These are phyloP conservation scores for Syzygium oleosum DNA, from an alignment of 345 rosid genomes.

Conservation along the genomic window DNA sequence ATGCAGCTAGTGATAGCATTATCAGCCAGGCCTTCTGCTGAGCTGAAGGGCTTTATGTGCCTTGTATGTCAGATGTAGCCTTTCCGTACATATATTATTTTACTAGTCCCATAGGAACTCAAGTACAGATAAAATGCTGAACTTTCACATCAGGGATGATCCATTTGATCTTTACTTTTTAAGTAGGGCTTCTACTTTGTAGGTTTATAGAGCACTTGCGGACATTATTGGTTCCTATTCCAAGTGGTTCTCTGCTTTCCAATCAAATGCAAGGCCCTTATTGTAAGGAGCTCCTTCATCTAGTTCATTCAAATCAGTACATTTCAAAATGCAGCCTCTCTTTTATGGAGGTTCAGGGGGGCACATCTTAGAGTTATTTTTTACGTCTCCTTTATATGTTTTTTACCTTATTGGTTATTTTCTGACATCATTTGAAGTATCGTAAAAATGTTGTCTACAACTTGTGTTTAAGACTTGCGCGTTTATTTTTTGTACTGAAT, in stretches of 20 bases:
- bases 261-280: slow-evolving; percentile 53
- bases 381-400: not conserved
- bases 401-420: not conserved
- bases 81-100: not conserved
- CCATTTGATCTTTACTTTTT: not conserved
- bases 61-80: slow-evolving; percentile 47
- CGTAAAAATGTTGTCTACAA: not conserved
- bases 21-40: slow-evolving; percentile 43
- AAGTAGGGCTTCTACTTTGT: slow-evolving; percentile 16
- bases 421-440: not conserved
- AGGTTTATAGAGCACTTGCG: slow-evolving; percentile 91
- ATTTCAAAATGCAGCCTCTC: not conserved
- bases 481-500: slow-evolving; percentile 25
- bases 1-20: slow-evolving; percentile 72
- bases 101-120: not conserved
- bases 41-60: slow-evolving; percentile 69
- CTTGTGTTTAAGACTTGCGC: not conserved
- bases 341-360: not conserved
- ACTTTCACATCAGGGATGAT: not conserved
- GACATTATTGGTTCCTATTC: slow-evolving; percentile 94
- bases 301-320: not conserved
- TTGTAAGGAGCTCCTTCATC: slow-evolving; percentile 49
- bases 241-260: slow-evolving; percentile 69
- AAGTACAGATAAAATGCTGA: not conserved
- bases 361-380: not conserved